Evolutionary conservation across 768 basidiomycete genomes (phyloP).

Genomic region (Pleurotus sapidus): DNA sequence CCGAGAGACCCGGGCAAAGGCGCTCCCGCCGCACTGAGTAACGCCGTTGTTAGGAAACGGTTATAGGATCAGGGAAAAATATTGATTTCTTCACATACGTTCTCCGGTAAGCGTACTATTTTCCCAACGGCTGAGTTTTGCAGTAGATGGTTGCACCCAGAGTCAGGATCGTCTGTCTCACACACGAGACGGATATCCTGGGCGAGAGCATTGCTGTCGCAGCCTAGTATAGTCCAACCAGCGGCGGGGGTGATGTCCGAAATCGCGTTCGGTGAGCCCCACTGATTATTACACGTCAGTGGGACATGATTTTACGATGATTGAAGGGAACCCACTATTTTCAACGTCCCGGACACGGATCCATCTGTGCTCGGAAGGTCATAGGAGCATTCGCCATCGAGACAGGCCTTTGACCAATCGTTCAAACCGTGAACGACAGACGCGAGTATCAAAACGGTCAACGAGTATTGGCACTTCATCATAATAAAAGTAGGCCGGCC

Average conservation of each 20-base stretch:
- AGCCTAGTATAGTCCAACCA: slow-evolving; percentile 51
- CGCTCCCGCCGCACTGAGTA: slow-evolving; percentile 34
- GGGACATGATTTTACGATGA: neutral
- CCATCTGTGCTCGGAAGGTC: slow-evolving; percentile 28
- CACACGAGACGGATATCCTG: slow-evolving; percentile 53
- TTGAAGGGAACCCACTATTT: slow-evolving; percentile 24
- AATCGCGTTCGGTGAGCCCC: slow-evolving; percentile 33
- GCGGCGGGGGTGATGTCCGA: slow-evolving; percentile 45
- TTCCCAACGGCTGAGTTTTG: slow-evolving; percentile 38
- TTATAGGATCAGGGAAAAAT: too few relatives aligned
- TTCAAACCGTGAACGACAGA: slow-evolving; percentile 28
- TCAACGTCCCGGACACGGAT: slow-evolving; percentile 34
- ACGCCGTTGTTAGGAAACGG: neutral
- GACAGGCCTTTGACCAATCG: slow-evolving; percentile 40
- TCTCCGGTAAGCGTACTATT: slow-evolving; percentile 50
- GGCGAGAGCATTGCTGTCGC: slow-evolving; percentile 32
- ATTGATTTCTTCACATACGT: slow-evolving; percentile 25
- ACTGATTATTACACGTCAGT: slow-evolving; percentile 22
- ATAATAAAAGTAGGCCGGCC: slow-evolving; percentile 1
- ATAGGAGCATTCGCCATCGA: slow-evolving; percentile 37
- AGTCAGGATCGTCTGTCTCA: slow-evolving; percentile 20
- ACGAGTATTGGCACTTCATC: slow-evolving; percentile 7
- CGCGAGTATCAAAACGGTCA: slow-evolving; percentile 11
- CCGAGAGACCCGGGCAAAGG: slow-evolving; percentile 39
- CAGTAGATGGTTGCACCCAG: slow-evolving; percentile 38